Conservation (phyloP, 169 alveolate species). For the Plasmodium ovale region DNA sequence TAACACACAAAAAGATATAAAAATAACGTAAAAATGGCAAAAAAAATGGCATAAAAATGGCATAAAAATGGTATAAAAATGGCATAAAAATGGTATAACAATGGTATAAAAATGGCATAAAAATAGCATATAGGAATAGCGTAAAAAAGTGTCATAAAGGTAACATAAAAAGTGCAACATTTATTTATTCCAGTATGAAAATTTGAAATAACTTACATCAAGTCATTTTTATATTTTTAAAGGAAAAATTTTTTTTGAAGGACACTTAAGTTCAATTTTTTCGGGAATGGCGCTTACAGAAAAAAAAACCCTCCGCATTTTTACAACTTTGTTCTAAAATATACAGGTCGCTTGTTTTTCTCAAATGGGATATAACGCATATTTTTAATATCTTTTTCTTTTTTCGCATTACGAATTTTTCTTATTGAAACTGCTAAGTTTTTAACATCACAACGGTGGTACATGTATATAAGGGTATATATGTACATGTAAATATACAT, state of each 20-base stretch:
- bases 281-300: constrained; percentile 6
- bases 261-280: neutral
- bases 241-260: constrained; percentile 2
- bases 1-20: constrained; percentile 1
- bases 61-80: no score
- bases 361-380: neutral
- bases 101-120: no score
- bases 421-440: neutral
- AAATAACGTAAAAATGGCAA: neutral
- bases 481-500: neutral
- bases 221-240: neutral
- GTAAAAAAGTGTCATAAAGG: no score
- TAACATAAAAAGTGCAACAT: no score
- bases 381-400: constrained; percentile 5
- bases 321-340: constrained; percentile 8
- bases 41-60: no score
- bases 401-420: neutral
- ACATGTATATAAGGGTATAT: no score
- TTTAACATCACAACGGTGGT: neutral
- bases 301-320: neutral
- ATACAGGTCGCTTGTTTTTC: constrained; percentile 7
- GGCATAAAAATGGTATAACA: no score
- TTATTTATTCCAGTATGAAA: no score
- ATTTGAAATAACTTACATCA: constrained; percentile 9
- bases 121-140: no score